Evolutionary conservation across 495 filamentous ascomycete species (phyloP).

Genomic region (Halenospora varia): DNA sequence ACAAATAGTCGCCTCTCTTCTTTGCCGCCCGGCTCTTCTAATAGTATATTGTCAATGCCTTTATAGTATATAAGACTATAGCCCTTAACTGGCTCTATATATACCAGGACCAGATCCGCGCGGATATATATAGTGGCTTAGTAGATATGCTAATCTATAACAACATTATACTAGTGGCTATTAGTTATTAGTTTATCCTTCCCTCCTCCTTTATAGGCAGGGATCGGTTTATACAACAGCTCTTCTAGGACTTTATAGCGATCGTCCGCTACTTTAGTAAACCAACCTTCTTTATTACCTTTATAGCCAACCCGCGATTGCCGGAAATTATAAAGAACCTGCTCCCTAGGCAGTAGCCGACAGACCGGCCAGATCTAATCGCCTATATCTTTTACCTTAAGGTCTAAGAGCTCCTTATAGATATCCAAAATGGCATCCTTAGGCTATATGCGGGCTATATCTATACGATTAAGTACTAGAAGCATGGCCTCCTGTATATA

Average conservation of each 20-base stretch:
- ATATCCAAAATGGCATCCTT: slow-evolving; percentile 10
- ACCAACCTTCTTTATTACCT: slow-evolving; percentile 20
- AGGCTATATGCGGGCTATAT: slow-evolving; percentile 7
- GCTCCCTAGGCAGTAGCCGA: neutral
- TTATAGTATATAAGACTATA: slow-evolving; percentile 1
- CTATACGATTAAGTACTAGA: slow-evolving; percentile 21
- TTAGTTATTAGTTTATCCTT: slow-evolving; percentile 7
- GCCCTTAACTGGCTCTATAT: slow-evolving; percentile 6
- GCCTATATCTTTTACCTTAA: slow-evolving; percentile 13
- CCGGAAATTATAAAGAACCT: slow-evolving; percentile 12
- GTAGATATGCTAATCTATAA: slow-evolving; percentile 7
- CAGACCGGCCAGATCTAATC: slow-evolving; percentile 13
- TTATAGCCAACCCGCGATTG: slow-evolving; percentile 18
- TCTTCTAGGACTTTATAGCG: slow-evolving; percentile 18
- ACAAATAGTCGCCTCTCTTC: slow-evolving; percentile 7
- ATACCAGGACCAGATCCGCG: slow-evolving; percentile 12
- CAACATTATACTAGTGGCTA: slow-evolving; percentile 1
- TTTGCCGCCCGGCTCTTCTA: slow-evolving; percentile 11
- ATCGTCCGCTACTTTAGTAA: slow-evolving; percentile 16
- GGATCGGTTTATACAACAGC: slow-evolving; percentile 5
- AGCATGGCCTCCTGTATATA: slow-evolving; percentile 11
- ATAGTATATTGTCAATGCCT: slow-evolving; percentile 17
- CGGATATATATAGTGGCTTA: slow-evolving; percentile 16
- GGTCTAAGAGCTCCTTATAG: slow-evolving; percentile 10
- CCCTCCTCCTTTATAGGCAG: slow-evolving; percentile 6